Base-by-base conservation (phyloP, 2,329 filamentous ascomycete species). In the Aspergillus tamarii region DNA sequence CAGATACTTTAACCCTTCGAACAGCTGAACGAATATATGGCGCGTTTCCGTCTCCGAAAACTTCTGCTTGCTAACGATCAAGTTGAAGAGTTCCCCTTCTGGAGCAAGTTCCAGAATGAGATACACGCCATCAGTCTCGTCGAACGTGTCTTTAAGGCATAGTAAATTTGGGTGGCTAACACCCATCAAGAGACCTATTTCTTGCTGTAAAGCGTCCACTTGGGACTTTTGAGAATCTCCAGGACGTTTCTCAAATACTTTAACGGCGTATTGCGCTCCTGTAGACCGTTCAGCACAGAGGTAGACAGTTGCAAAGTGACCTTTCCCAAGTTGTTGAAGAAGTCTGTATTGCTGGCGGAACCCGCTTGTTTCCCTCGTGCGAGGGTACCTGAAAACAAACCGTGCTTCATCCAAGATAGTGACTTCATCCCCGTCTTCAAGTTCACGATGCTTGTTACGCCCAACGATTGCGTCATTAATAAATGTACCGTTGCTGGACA, bases 121-220 rank as follows among this genome's bases (percentile, higher is more conserved):
- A 76, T 97, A 98, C 23, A 97, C 93, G 1, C 92, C 92, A 69
- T 95, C 93, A 56, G 86, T 86, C 77, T 99, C 95, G 73, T 96
- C 92, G 76, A 97, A 99, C 0, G 93, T 97, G 69, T 97, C 94
- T 77, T 96, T 97, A 61, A 99, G 83, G 75, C 94, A 97, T 16
- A 99, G 84, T 59, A 99, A 86, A 69, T 96, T 95, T 4, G 93
- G 92, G 77, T 99, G 95, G 75, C 91, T 96, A 65, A 99, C 93
- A n/a, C 93, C 89, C 93, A 97, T 98, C 65, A 99, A 82, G 19
- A 99, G 92, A 26, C 92, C 94, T 75, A 99, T 96, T 77, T 99
- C 96, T 77, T 98, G 94, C 75, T 97, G 93, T 53, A 98, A 80
- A 2, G 92, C 90, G 64, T 97, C 93, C 7, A 90, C 89, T 77